A percentile compares a stretch with the other conserved stretches of the same genome.
Conservation (phyloP, 495 filamentous ascomycete species). For the Clavariopsis aquatica region DNA sequence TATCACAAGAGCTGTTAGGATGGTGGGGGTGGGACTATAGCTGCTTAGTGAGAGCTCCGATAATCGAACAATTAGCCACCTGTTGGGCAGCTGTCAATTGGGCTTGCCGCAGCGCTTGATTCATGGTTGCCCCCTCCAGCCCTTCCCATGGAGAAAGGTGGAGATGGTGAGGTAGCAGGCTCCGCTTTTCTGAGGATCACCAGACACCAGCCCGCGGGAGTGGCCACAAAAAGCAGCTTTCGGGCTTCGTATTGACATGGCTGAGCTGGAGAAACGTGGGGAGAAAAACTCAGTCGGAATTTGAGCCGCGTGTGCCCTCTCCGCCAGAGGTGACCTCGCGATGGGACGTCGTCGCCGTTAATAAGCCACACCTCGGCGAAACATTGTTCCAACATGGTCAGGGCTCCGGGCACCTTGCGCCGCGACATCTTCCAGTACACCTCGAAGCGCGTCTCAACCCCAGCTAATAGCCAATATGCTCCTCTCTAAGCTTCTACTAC, state of each 20-base stretch:
- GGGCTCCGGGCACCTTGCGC: not conserved
- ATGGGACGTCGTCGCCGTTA: not conserved
- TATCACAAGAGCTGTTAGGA: conserved; percentile 12
- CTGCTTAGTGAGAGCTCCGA: conserved; percentile 11
- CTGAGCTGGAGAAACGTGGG: not conserved
- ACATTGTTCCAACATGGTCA: not conserved
- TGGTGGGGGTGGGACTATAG: conserved; percentile 19
- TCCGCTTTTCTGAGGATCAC: conserved; percentile 21
- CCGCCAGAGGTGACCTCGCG: not conserved
- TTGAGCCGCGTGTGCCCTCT: not conserved
- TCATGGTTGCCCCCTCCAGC: not conserved
- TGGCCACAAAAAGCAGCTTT: conserved; percentile 12
- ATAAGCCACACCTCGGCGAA: conserved; percentile 1
- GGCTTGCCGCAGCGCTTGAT: not conserved
- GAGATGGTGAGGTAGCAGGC: conserved; percentile 26
- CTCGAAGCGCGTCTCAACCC: not conserved
- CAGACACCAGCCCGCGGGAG: not conserved
- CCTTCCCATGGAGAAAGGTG: conserved; percentile 1
- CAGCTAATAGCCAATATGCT: conserved; percentile 12
- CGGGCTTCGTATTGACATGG: not conserved
- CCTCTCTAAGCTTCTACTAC: conserved; percentile 30
- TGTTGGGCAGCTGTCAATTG: not conserved
- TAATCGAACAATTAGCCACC: conserved; percentile 4
- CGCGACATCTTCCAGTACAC: not conserved
- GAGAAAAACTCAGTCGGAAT: not conserved